Evolutionary conservation across 495 filamentous ascomycete genomes (phyloP), one percentile per base, ranked within the genome.

Genomic region (Talaromyces adpressus): DNA sequence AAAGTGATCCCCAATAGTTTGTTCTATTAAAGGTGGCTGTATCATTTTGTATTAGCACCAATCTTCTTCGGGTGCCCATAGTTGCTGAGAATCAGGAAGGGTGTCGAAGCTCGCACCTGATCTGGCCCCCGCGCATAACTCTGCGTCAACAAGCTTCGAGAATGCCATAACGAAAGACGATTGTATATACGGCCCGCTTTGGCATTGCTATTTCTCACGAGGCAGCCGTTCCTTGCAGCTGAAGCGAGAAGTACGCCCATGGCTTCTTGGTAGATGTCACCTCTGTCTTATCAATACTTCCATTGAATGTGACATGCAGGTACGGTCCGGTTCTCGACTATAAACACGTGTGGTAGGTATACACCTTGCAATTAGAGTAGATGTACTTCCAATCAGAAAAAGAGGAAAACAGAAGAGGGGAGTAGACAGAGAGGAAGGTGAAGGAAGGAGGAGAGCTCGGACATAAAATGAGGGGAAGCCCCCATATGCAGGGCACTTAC

Each of bases 1-100:
- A 61, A 98, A 96, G 69, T 98, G 90, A 61, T 92, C 82, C 1
- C 91, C 89, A 56, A 96, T 82, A 1, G 93, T 97, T 61, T 85
- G 79, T 29, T 88, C 81, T 49, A 92, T 76, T 29, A 94, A 79
- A 9, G 89, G 84, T 12, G 90, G 89, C 91, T 93, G 57, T 64
- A 57, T 51, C 20, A 25, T 62, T 47, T 30, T 4, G 14, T 16
- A 60, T 60, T n/a, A 56, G 18, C 27, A 63, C 22, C 12, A 30
- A 9, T 22, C 22, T 51, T 41, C 1, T 58, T 16, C 54, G 11
- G 32, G 32, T 12, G 32, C 32, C 32, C 1, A 36, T 36, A 36
- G 8, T 36, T 36, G 27, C 62, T 62, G 62, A 18, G 27, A 45
- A 41, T 22, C 4, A 39, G 34, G 20, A 29, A 39, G 32, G 3